Percentiles rank a stretch among this genome's conserved stretches.
These are phyloP conservation scores for Aspergillus indologenus DNA, from an alignment of 495 filamentous ascomycete genomes.

Conservation along the genomic window DNA sequence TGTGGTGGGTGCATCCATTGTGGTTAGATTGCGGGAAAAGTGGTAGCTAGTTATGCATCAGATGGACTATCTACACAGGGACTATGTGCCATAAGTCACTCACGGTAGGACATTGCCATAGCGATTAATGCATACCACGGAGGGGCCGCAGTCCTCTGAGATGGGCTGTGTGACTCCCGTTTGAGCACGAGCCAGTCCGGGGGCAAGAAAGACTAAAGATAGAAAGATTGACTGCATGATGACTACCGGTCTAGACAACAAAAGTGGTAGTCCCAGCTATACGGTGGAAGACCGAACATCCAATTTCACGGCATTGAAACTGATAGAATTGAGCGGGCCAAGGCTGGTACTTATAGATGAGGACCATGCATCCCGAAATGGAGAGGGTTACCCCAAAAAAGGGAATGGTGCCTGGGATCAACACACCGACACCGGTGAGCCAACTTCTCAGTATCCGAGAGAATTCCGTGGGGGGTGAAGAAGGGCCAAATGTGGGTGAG, in stretches of 20 bases:
- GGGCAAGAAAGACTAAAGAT: neutral
- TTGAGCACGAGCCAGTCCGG: constrained; percentile 8
- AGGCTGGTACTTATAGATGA: neutral
- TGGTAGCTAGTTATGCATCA: constrained; percentile 24
- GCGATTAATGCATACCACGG: constrained; percentile 26
- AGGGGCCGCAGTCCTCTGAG: constrained; percentile 14
- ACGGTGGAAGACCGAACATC: too few relatives aligned
- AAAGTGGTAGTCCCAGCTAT: neutral
- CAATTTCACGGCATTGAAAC: too few relatives aligned
- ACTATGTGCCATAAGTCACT: constrained; percentile 3
- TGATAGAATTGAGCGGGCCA: neutral
- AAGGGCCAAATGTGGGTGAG: neutral
- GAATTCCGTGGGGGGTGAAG: neutral
- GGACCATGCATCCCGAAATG: neutral
- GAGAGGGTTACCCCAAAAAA: neutral
- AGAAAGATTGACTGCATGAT: neutral
- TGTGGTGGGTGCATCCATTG: constrained; percentile 8
- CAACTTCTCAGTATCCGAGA: neutral
- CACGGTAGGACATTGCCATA: constrained; percentile 23
- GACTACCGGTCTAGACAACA: neutral
- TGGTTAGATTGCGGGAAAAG: constrained; percentile 24
- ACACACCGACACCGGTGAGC: neutral
- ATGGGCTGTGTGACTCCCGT: constrained; percentile 12
- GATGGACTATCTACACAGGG: neutral
- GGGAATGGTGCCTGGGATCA: neutral